These are phyloP conservation scores for Neurospora sp. DNA, from an alignment of 495 filamentous ascomycete species.

Conservation along the genomic window DNA sequence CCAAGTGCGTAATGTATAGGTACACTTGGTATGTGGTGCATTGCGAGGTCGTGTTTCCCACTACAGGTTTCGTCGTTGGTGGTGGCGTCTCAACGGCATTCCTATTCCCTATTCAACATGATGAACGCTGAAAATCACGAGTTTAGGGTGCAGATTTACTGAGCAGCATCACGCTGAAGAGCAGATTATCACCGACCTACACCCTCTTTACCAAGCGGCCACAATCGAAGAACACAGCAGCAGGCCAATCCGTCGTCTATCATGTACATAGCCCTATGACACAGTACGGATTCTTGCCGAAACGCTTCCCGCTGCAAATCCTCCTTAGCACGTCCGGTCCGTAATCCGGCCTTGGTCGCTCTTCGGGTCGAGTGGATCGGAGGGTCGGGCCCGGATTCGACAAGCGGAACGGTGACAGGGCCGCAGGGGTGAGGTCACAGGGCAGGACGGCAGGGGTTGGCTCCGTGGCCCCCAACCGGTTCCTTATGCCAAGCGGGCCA, in stretches of 20 bases:
- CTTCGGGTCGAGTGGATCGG: neutral
- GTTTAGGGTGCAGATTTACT: neutral
- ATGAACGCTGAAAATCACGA: neutral
- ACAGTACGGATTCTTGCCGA: neutral
- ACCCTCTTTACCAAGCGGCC: neutral
- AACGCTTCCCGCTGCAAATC: neutral
- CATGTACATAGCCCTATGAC: neutral
- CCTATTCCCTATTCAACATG: neutral
- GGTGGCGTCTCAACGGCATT: neutral
- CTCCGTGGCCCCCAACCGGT: neutral
- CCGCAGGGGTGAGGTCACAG: neutral
- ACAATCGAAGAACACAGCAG: neutral
- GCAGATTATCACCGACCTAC: neutral
- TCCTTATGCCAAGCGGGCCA: neutral
- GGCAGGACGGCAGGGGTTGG: neutral
- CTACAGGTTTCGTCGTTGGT: neutral
- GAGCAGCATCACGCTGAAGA: neutral
- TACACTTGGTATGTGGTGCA: neutral
- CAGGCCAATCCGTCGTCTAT: neutral
- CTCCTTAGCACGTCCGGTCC: neutral
- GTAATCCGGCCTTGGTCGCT: neutral
- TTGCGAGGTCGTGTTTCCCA: neutral
- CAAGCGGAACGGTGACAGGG: neutral
- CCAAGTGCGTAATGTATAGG: neutral
- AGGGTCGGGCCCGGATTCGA: neutral